A percentile compares a stretch with the other conserved stretches of the same genome.
phyloP scores from a whole-genome alignment of 495 filamentous ascomycete genomes.

The Lindgomyces ingoldianus region DNA sequence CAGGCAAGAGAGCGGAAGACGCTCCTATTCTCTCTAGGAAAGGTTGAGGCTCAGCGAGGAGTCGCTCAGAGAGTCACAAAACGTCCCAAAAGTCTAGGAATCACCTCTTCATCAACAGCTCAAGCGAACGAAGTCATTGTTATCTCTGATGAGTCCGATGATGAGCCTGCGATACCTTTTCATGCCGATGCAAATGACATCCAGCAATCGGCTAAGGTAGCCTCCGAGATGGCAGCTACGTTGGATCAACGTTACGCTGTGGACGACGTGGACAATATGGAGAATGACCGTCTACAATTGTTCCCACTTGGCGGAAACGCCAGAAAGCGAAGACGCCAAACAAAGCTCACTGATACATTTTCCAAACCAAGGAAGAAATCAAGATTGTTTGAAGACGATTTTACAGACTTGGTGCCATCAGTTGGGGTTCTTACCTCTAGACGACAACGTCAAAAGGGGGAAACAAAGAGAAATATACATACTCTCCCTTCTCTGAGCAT shows the following conservation, averaged over 20 bases:
- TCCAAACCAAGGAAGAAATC: conserved; percentile 39
- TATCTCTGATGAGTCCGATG: conserved; percentile 31
- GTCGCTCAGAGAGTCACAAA: conserved; percentile 45
- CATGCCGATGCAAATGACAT: neutral
- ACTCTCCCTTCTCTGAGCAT: conserved; percentile 63
- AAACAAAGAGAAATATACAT: conserved; percentile 7
- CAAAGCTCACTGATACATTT: conserved; percentile 35
- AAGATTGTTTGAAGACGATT: neutral
- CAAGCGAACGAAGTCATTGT: conserved; percentile 1
- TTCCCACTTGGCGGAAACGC: conserved; percentile 52
- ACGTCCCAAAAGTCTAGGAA: neutral
- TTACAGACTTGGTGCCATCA: conserved; percentile 36
- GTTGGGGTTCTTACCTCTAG: conserved; percentile 41
- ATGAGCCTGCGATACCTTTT: neutral
- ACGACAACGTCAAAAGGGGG: neutral
- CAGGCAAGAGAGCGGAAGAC: conserved; percentile 11
- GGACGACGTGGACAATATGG: conserved; percentile 45
- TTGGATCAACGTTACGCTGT: conserved; percentile 23
- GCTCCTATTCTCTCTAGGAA: conserved; percentile 23
- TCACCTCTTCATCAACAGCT: neutral
- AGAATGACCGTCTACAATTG: conserved; percentile 60
- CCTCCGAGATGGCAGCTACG: conserved; percentile 5
- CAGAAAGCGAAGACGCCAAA: conserved; percentile 35
- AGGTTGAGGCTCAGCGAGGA: conserved; percentile 51
- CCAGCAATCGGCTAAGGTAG: neutral